Percentiles rank a stretch among this genome's conserved stretches.
Conservation (phyloP, 768 basidiomycete genomes). For the Melanogaster broomeanus region DNA sequence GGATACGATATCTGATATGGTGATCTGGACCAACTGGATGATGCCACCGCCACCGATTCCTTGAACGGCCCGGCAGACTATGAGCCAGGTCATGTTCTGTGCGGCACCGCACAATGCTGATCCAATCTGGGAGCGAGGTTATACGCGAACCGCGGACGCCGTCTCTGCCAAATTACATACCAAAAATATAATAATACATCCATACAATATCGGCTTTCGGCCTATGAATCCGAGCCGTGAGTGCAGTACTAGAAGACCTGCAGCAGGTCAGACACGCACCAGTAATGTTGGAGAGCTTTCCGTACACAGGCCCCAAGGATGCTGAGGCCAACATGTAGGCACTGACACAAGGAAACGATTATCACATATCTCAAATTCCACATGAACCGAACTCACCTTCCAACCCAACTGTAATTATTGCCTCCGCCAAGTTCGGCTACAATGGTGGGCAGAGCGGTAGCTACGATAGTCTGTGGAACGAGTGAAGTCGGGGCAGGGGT, state of each 20-base stretch:
- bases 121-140: constrained; percentile 25
- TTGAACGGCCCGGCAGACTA: constrained; percentile 41
- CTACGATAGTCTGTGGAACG: constrained; percentile 41
- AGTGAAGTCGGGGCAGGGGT: background rate
- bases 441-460: constrained; percentile 53
- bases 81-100: constrained; percentile 44
- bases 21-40: constrained; percentile 38
- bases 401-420: constrained; percentile 51
- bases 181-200: constrained; percentile 39
- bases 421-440: constrained; percentile 45
- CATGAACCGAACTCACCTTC: constrained; percentile 31
- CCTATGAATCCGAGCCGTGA: constrained; percentile 19
- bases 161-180: constrained; percentile 12
- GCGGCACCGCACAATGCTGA: constrained; percentile 47
- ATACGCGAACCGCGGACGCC: background rate
- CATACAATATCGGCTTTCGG: constrained; percentile 39
- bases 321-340: constrained; percentile 50
- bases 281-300: constrained; percentile 46
- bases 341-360: constrained; percentile 20
- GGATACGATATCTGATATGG: constrained; percentile 41
- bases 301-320: constrained; percentile 45
- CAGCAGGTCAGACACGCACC: constrained; percentile 20
- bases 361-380: background rate
- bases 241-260: background rate
- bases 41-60: constrained; percentile 46